Percentiles rank a stretch among this genome's conserved stretches.
Conservation (phyloP, 2,329 filamentous ascomycete species). For the Talaromyces verruculosus region DNA sequence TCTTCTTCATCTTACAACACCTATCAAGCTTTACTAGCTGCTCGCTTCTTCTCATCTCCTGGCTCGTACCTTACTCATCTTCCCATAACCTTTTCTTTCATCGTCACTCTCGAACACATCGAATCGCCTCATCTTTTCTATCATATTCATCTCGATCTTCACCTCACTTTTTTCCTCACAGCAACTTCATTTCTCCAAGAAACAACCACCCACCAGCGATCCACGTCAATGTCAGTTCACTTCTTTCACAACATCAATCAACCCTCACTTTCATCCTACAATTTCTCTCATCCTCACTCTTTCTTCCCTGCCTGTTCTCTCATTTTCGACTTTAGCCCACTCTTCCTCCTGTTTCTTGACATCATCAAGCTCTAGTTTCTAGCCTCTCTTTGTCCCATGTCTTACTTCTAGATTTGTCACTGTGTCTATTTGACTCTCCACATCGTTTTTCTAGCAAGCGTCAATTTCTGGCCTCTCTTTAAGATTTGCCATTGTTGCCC, state of each 20-base stretch:
- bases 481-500: neutral
- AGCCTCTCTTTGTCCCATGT: neutral
- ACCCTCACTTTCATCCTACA: neutral
- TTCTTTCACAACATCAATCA: neutral
- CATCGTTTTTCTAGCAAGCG: no score
- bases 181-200: neutral
- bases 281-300: neutral
- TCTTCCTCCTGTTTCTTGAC: neutral
- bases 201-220: neutral
- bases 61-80: neutral
- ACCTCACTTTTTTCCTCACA: neutral
- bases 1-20: neutral
- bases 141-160: neutral
- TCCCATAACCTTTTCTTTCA: neutral
- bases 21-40: neutral
- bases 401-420: neutral
- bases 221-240: neutral
- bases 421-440: no score
- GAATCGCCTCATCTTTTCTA: neutral
- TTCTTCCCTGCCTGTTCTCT: neutral
- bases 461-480: neutral
- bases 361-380: neutral
- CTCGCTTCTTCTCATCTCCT: neutral
- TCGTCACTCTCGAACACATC: neutral
- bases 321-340: neutral